A percentile compares a stretch with the other conserved stretches of the same genome.
phyloP scores from a whole-genome alignment of 2,329 filamentous ascomycete species.

The Claviceps cyperi region DNA sequence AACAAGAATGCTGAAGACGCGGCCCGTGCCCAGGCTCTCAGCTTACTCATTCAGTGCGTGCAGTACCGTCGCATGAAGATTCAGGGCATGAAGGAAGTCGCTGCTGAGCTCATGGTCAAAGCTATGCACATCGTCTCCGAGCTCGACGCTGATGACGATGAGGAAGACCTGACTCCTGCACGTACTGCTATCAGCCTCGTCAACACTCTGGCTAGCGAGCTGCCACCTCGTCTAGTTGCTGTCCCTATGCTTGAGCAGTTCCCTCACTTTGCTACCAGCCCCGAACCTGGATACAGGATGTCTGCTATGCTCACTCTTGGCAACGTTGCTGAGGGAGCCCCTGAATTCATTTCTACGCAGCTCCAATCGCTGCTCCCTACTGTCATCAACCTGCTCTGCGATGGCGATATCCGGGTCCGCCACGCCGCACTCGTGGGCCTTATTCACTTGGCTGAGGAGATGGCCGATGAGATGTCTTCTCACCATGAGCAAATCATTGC shows the following conservation, averaged over 20 bases:
- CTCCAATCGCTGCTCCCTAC: constrained; percentile 73
- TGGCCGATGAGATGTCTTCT: constrained; percentile 76
- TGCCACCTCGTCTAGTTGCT: constrained; percentile 87
- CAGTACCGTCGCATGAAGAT: constrained; percentile 92
- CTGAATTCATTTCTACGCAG: constrained; percentile 93
- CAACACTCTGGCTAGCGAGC: constrained; percentile 73
- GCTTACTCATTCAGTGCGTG: constrained; percentile 85
- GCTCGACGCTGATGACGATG: constrained; percentile 61
- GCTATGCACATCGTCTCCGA: constrained; percentile 82
- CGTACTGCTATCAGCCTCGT: constrained; percentile 75
- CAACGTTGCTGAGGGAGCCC: constrained; percentile 89
- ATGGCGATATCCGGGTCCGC: constrained; percentile 70
- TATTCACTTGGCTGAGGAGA: constrained; percentile 81
- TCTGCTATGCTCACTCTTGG: constrained; percentile 85
- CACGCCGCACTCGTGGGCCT: constrained; percentile 78
- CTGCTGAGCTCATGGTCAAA: constrained; percentile 74
- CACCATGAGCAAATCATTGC: constrained; percentile 78
- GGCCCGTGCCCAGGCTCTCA: constrained; percentile 74
- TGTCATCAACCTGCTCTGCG: constrained; percentile 69
- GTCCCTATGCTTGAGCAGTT: constrained; percentile 83
- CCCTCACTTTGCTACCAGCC: constrained; percentile 61
- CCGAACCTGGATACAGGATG: constrained; percentile 66
- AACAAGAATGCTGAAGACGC: constrained; percentile 72
- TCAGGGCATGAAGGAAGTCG: constrained; percentile 72
- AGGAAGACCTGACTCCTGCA: constrained; percentile 69